Evolutionary conservation across 1,139 yeast species (phyloP), one percentile per base, ranked within the genome.

Genomic region (Sugiyamaella pinicola): DNA sequence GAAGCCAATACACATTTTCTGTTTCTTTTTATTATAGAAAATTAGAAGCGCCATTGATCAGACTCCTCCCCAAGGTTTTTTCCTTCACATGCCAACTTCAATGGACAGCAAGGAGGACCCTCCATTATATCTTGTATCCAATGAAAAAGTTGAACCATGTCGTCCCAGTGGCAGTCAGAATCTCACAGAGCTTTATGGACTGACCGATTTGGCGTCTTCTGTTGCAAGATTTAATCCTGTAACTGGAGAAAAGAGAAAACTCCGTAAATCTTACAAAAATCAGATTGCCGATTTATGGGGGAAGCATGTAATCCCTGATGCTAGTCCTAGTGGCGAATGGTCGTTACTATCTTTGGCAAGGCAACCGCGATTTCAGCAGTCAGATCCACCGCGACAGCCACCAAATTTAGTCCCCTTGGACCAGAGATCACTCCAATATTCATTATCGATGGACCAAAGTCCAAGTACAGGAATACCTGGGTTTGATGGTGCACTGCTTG

Each of bases 201-300:
- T 93, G 42, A 80, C 80, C 41, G 79, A 78, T 2, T 74, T 91
- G 21, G 88, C 96, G 1, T 75, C 80, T 49, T 84, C 95, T 4
- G 84, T 93, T 47, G 96, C 96, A 1, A 78, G 99, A 63, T 79
- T 85, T n/a, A 90, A 87, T 61, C 84, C 89, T 1, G 95, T 85
- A 61, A 96, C 96, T 0, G 80, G 93, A 0, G 90, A 87, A 63
- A 96, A 96, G 48, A 90, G 89, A 38, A 93, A 93, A 71, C 77
- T 93, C 52, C 79, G 99, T 63, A 93, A 93, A 70, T 88, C 96
- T 0, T 93, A 91, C 72, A 93, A 91, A 69, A 90, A 90, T 61
- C 98, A 91, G 66, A 86, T 93, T 15, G 77, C 79, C 33, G 97
- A 91, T 62, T 74, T 93, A 34, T 87, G 96, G 0, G 97, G 97